phyloP scores from a whole-genome alignment of 2,329 filamentous ascomycete genomes.

The Diaporthe citriasiana region DNA sequence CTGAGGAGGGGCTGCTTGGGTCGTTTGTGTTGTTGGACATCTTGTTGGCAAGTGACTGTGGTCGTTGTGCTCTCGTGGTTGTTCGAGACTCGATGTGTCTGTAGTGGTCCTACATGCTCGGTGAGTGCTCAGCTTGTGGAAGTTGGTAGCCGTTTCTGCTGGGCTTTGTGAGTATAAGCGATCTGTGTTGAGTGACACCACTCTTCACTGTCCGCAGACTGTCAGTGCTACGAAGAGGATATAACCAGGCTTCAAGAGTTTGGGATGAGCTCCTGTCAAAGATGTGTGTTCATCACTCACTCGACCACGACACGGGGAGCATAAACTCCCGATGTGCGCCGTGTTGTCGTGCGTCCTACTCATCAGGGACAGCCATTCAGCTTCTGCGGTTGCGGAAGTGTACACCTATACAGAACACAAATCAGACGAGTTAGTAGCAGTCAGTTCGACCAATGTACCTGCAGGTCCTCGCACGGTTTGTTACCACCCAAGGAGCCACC shows the following conservation, averaged over 20 bases:
- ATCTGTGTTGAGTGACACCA: background rate
- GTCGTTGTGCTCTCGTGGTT: background rate
- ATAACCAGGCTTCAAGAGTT: too few species aligned
- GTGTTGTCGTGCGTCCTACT: too few species aligned
- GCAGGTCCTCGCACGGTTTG: background rate
- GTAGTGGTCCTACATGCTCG: background rate
- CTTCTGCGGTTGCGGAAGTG: background rate
- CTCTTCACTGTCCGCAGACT: background rate
- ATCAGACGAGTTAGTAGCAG: background rate
- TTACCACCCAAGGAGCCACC: background rate
- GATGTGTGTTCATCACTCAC: background rate
- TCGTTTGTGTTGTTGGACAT: constrained; percentile 13
- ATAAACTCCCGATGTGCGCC: background rate
- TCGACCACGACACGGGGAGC: background rate
- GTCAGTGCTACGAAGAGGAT: background rate
- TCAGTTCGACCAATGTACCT: background rate
- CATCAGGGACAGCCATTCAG: too few species aligned
- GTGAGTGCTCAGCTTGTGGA: background rate
- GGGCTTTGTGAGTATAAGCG: background rate
- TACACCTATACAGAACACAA: background rate
- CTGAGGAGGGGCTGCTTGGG: constrained; percentile 17
- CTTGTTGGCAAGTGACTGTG: background rate
- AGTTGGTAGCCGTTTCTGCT: background rate
- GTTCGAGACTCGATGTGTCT: background rate
- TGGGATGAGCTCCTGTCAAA: too few species aligned